A percentile compares a stretch with the other conserved stretches of the same genome.
Evolutionary conservation across 2,329 filamentous ascomycete genomes (phyloP).

Genomic region (Hymenoscyphus scutula): DNA sequence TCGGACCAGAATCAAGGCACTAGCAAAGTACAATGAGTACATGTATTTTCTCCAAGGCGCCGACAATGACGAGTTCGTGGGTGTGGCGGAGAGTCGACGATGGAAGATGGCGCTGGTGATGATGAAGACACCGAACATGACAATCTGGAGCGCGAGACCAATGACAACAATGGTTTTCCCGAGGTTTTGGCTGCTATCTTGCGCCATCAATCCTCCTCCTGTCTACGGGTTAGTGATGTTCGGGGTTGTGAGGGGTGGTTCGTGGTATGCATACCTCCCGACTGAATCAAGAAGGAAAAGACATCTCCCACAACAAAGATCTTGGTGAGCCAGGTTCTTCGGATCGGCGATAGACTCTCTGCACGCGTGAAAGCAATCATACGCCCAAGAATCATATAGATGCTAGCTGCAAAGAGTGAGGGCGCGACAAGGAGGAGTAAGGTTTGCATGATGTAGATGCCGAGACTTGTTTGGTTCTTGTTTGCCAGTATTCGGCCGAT

Average conservation of each 20-base stretch:
- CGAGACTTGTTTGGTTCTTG: constrained; percentile 29
- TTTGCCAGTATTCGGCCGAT: constrained; percentile 29
- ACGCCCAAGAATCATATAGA: constrained; percentile 44
- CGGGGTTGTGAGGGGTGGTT: constrained; percentile 20
- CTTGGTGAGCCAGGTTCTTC: constrained; percentile 39
- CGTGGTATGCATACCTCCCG: constrained; percentile 30
- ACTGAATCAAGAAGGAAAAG: constrained; percentile 44
- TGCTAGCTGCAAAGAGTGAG: constrained; percentile 40
- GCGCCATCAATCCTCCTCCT: constrained; percentile 26
- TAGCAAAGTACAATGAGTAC: constrained; percentile 41
- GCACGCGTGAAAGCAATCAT: constrained; percentile 39
- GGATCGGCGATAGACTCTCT: constrained; percentile 38
- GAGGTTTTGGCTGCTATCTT: constrained; percentile 25
- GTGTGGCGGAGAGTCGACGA: constrained; percentile 12
- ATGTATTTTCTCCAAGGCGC: constrained; percentile 38
- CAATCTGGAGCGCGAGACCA: constrained; percentile 49
- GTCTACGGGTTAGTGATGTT: not conserved
- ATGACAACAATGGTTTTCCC: constrained; percentile 45
- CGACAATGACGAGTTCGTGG: constrained; percentile 12
- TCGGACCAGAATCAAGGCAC: constrained; percentile 47
- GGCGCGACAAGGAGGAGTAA: constrained; percentile 42
- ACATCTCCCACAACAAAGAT: constrained; percentile 47
- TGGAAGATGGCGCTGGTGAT: constrained; percentile 23
- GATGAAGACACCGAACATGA: constrained; percentile 52
- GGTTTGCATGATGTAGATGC: constrained; percentile 39